Evolutionary conservation across 805 yeast species (phyloP).

Genomic region (Candida insectalens): DNA sequence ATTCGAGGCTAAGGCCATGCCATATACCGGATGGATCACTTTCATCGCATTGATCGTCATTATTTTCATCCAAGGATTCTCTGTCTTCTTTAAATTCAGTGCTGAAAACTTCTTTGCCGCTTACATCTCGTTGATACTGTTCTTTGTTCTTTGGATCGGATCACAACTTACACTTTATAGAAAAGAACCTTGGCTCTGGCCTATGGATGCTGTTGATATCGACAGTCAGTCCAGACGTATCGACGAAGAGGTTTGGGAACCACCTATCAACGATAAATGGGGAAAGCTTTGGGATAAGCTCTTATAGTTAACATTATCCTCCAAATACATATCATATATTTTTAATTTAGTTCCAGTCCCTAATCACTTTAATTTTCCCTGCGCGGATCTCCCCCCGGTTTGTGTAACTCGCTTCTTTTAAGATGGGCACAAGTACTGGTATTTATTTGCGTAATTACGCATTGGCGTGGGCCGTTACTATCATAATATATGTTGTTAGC

Average conservation of each 20-base stretch:
- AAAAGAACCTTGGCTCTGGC: slow-evolving; percentile 35
- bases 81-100: slow-evolving; percentile 44
- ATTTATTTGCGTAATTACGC: slow-evolving; percentile 7
- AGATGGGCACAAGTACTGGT: no score
- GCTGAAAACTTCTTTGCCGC: slow-evolving; percentile 57
- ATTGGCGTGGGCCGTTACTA: slow-evolving; percentile 9
- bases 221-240: slow-evolving; percentile 8
- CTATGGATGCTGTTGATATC: slow-evolving; percentile 47
- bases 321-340: no score
- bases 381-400: no score
- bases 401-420: no score
- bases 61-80: slow-evolving; percentile 62
- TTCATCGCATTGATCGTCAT: slow-evolving; percentile 41
- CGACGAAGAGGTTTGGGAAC: slow-evolving; percentile 45
- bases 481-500: slow-evolving; percentile 5
- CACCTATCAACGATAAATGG: no score
- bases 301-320: no score
- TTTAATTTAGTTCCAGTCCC: no score
- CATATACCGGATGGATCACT: slow-evolving; percentile 56
- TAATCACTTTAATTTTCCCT: no score
- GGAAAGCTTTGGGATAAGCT: no score
- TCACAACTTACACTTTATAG: slow-evolving; percentile 39
- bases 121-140: slow-evolving; percentile 58
- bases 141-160: slow-evolving; percentile 42
- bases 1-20: slow-evolving; percentile 61